Evolutionary conservation across 306 rosid species (phyloP).

Genomic region (Trifolium fragiferum): DNA sequence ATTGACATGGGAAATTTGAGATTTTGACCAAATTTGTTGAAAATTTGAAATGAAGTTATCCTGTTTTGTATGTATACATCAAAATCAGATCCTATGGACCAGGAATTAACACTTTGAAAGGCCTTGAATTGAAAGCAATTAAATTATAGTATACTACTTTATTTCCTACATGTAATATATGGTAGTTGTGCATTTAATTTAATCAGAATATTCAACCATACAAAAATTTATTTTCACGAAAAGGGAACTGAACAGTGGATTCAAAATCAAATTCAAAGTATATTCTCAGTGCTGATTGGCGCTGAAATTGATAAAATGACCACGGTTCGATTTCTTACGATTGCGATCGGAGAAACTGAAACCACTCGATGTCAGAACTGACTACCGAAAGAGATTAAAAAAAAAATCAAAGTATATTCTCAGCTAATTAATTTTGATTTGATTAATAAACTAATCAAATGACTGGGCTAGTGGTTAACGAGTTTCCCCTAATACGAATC

Average conservation of each 20-base stretch:
- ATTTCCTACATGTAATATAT: constrained; percentile 49
- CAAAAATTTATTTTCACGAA: constrained; percentile 41
- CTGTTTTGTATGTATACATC: constrained; percentile 5
- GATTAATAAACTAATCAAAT: background rate
- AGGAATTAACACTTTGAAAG: constrained; percentile 30
- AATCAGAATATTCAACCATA: constrained; percentile 33
- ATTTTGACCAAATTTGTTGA: background rate
- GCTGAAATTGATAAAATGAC: no score
- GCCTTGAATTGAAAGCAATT: constrained; percentile 48
- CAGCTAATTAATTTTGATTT: background rate
- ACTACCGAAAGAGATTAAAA: no score
- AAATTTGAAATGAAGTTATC: constrained; percentile 12
- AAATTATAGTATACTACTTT: constrained; percentile 18
- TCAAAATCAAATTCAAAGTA: constrained; percentile 43
- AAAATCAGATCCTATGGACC: constrained; percentile 48
- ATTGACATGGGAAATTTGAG: constrained; percentile 59
- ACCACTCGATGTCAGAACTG: no score
- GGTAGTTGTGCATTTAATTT: constrained; percentile 57
- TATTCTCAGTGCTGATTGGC: no score
- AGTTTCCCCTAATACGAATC: no score
- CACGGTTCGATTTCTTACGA: no score
- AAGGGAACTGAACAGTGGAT: constrained; percentile 23
- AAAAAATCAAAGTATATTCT: constrained; percentile 20
- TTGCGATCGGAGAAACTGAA: no score
- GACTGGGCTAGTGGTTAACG: no score